Evolutionary conservation across 2,329 filamentous ascomycete species (phyloP).

Genomic region (Trichoderma lentiforme): DNA sequence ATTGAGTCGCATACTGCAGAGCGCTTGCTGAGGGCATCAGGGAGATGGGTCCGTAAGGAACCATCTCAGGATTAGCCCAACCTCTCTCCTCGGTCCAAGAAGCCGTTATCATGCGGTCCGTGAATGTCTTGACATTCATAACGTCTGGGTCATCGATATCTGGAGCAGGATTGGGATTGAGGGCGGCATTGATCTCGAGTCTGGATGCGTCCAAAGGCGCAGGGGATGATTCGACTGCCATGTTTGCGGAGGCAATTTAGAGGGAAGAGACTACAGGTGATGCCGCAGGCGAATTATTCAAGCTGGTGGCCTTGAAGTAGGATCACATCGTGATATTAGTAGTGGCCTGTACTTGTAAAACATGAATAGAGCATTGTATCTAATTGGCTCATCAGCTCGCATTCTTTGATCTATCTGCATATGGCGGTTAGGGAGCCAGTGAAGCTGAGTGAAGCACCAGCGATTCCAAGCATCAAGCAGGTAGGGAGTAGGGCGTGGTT

Average conservation of each 20-base stretch:
- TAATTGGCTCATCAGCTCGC: neutral
- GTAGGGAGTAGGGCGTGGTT: neutral
- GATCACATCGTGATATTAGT: neutral
- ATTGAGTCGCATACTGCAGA: conserved; percentile 86
- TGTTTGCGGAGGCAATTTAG: neutral
- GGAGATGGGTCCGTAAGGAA: conserved; percentile 71
- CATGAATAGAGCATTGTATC: neutral
- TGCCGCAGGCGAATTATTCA: too few relatives aligned
- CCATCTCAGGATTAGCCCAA: conserved; percentile 71
- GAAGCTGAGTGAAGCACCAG: neutral
- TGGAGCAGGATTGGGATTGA: neutral
- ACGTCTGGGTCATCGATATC: neutral
- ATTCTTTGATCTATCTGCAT: neutral
- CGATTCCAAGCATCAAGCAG: neutral
- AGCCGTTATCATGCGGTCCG: conserved; percentile 84
- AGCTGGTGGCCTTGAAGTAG: neutral
- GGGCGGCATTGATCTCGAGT: neutral
- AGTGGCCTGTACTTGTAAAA: neutral
- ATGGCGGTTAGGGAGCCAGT: neutral
- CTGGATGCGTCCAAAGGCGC: neutral
- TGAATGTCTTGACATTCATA: conserved; percentile 30
- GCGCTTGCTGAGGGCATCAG: conserved; percentile 78
- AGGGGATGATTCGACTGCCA: neutral
- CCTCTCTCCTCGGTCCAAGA: conserved; percentile 63
- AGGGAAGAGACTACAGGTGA: neutral